These are phyloP conservation scores for Stromatinia cepivora DNA, from an alignment of 2,329 filamentous ascomycete species.

Conservation along the genomic window DNA sequence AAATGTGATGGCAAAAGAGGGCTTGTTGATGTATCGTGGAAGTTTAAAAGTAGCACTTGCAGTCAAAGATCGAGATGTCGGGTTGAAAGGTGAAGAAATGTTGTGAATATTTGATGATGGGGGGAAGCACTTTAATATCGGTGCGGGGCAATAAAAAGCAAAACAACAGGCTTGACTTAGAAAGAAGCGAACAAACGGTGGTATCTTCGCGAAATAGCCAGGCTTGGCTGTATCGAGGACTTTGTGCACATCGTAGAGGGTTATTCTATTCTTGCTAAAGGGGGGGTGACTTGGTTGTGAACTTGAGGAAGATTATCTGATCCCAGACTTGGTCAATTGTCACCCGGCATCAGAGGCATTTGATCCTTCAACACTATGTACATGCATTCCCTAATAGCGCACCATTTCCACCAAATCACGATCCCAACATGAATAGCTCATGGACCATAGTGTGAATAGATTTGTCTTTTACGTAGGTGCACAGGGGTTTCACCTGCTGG, in stretches of 20 bases:
- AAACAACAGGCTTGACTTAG: neutral
- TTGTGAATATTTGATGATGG: neutral
- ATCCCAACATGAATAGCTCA: slow-evolving; percentile 2
- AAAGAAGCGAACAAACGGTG: neutral
- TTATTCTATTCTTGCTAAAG: neutral
- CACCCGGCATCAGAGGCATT: neutral
- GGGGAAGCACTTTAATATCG: too few species aligned
- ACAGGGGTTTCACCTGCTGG: slow-evolving; percentile 70
- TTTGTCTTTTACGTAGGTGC: slow-evolving; percentile 67
- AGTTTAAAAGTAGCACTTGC: too few species aligned
- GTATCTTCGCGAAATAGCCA: neutral
- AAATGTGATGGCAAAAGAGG: neutral
- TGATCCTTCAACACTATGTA: slow-evolving; percentile 20
- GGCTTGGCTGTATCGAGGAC: neutral
- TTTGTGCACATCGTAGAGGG: neutral
- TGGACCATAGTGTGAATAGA: slow-evolving; percentile 41
- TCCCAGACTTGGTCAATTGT: neutral
- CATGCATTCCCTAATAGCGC: slow-evolving; percentile 10
- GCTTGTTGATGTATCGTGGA: neutral
- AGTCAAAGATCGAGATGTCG: neutral
- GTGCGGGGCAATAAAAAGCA: neutral
- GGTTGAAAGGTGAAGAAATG: neutral
- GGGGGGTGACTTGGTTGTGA: neutral
- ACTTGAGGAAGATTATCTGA: neutral
- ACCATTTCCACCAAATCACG: neutral